These are phyloP conservation scores for Lodderomyces oxycetoniae DNA, from an alignment of 1,139 yeast genomes.

Conservation along the genomic window DNA sequence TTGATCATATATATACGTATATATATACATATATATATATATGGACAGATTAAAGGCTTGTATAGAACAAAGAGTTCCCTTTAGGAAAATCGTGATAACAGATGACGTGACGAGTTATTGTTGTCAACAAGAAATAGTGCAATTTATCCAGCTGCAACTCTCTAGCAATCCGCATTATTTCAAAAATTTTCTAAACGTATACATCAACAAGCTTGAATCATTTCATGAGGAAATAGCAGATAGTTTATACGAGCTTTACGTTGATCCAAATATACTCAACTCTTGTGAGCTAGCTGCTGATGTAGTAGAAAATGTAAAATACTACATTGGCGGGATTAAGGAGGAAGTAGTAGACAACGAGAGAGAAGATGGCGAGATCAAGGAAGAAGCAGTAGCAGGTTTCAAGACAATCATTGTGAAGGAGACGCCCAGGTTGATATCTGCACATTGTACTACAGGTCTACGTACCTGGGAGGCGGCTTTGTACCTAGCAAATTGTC, in stretches of 20 bases:
- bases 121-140: constrained; percentile 9
- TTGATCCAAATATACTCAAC: constrained; percentile 33
- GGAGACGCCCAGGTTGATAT: constrained; percentile 62
- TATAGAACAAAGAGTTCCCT: constrained; percentile 13
- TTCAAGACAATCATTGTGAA: constrained; percentile 35
- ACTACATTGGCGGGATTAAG: constrained; percentile 31
- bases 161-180: constrained; percentile 47
- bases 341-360: constrained; percentile 7
- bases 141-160: constrained; percentile 18
- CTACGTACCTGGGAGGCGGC: constrained; percentile 95
- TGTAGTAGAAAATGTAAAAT: constrained; percentile 44
- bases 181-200: constrained; percentile 38
- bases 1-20: neutral
- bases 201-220: constrained; percentile 35
- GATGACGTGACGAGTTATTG: constrained; percentile 8
- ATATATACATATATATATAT: too few relatives aligned
- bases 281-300: constrained; percentile 40
- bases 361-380: constrained; percentile 8
- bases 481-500: constrained; percentile 52
- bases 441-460: constrained; percentile 82
- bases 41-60: constrained; percentile 11
- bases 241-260: constrained; percentile 51
- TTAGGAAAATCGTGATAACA: constrained; percentile 8
- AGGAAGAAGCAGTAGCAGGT: neutral
- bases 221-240: constrained; percentile 25